Base-by-base conservation (phyloP, 2,329 filamentous ascomycete genomes). In the Didymella pinodella region DNA sequence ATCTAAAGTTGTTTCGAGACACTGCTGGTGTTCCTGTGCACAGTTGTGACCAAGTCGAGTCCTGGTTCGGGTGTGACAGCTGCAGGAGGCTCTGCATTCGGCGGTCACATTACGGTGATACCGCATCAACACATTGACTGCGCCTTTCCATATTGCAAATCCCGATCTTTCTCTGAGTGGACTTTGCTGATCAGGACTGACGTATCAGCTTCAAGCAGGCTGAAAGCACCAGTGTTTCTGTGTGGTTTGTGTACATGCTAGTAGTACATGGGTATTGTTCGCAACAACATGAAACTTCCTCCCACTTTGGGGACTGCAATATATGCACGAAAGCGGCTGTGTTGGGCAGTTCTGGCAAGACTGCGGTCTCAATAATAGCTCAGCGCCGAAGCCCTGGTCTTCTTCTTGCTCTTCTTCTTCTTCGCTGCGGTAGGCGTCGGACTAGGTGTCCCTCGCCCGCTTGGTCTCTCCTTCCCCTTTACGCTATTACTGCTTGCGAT, bases 321-420 rank as follows among this genome's bases (percentile, higher is more conserved):
- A 25, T 20, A 38, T 28, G 31, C 20, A 40, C 34, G 28, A 26
- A 26, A 8, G 20, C 14, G 12, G 22, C 22, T 31, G 34, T 28
- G 28, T 41, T n/a, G 6, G 29, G 45, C 28, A 43, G 8, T 7
- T 25, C 22, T 6, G 12, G 20, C 14, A n/a, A n/a, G 6, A 6
- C 11, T 16, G 32, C 29, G 4, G 18, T 7, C 14, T 66, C 38
- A 74, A 43, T 71, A 74, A 51, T 74, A 74, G 47, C 70, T 72
- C 62, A 72, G 62, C 2, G 68, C 71, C 25, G 67, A 68, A 47
- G 62, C 64, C 31, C 69, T 66, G 25, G 54, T 57, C 40, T 69
- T 74, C 62, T 67, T 71, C 61, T 67, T 69, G 8, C 49, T 54
- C 49, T 68, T 71, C 40, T 66, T 67, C 61, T 65, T 69, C 20